Conservation (phyloP, 306 rosid species). For the Cicer yamashitae region DNA sequence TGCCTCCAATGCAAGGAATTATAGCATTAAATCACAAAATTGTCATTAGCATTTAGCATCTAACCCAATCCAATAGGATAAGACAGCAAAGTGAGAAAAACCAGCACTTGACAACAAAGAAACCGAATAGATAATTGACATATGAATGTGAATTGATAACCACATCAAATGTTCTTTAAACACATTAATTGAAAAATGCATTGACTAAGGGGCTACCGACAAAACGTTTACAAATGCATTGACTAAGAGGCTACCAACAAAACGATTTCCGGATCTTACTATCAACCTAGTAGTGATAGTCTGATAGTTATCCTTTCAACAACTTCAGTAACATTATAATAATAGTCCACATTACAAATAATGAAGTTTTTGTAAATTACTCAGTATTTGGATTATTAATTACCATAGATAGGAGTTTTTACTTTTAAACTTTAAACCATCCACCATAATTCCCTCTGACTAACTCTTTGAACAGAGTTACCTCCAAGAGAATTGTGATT, state of each 20-base stretch:
- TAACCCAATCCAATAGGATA: background rate
- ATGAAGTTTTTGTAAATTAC: background rate
- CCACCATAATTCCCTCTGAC: background rate
- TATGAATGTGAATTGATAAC: background rate
- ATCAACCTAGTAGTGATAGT: background rate
- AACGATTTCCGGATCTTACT: background rate
- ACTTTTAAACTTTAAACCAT: background rate
- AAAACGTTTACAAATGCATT: background rate
- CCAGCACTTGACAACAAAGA: background rate
- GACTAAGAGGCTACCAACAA: too few relatives aligned
- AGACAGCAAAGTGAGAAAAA: background rate
- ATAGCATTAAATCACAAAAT: background rate
- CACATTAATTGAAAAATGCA: background rate
- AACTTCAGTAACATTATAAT: too few relatives aligned
- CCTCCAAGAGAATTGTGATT: background rate
- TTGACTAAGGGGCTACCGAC: background rate
- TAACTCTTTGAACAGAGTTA: background rate
- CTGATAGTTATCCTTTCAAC: too few relatives aligned
- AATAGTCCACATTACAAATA: too few relatives aligned
- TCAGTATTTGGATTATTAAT: background rate
- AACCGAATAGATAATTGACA: background rate
- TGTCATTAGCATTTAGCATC: background rate
- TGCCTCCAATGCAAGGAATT: background rate
- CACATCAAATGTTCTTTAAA: background rate
- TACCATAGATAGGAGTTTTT: background rate